Evolutionary conservation across 495 filamentous ascomycete genomes (phyloP), one percentile per base, ranked within the genome.

Genomic region (Mytilinidion resinicola): DNA sequence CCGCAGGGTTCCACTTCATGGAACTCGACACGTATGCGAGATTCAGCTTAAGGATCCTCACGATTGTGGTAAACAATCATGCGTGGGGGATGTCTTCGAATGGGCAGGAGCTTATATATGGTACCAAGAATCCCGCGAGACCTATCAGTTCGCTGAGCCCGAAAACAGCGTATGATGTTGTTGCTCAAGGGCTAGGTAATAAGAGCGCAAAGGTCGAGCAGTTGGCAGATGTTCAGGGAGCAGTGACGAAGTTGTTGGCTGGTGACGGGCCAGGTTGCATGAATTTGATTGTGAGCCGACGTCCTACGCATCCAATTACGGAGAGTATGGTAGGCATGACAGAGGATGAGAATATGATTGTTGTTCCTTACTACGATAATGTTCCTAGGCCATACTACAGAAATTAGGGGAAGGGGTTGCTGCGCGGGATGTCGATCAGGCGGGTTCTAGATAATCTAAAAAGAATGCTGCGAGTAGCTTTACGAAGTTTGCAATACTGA

Each of bases 301-400:
- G 43, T 17, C 54, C 59, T n/a, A 38, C 14, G 11, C 57, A 60
- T 10, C 50, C 47, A 39, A 53, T 43, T 17, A 69, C 66, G 39
- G 61, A 42, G 55, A 51, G 41, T 9, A 67, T 67, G 65, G 65
- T 67, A 3, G 62, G 61, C n/a, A 56, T 41, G 56, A 62, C 57
- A 17, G 57, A 62, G 1, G 64, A 67, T 54, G 49, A 53, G 59
- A 56, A 69, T 53, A 59, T 65, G 1, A 69, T 69, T 52, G 67
- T 65, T 0, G 67, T 69, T 19, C 67, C 67, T 9, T 69, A 69
- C 55, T 67, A 67, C 54, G 64, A 69, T 51, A 69, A 69, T 59
- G 34, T 67, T 30, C 61, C 67, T 3, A 35, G 61, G 35, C 60
- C 64, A 11, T 62, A 50, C 51, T 69, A 67, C 48, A 57, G 55